Percentiles rank a stretch among this genome's conserved stretches.
These are phyloP conservation scores for Aspergillus eucalypticola DNA, from an alignment of 2,329 filamentous ascomycete genomes.

Conservation along the genomic window DNA sequence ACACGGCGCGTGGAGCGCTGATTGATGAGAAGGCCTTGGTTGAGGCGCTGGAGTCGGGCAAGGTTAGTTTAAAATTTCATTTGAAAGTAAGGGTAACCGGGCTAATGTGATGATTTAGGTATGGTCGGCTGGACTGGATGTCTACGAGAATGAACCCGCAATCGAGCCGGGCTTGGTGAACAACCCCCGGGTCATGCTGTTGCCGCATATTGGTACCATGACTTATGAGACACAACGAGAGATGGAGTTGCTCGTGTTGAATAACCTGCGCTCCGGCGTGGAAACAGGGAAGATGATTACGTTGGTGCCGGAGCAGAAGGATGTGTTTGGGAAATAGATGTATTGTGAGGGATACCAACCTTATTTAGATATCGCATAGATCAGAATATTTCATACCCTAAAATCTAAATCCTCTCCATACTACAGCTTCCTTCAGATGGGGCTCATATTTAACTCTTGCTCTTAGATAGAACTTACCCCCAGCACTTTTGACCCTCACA, in stretches of 20 bases:
- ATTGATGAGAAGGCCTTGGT: conserved; percentile 52
- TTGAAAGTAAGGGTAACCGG: background rate
- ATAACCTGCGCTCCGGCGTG: conserved; percentile 59
- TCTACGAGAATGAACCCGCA: conserved; percentile 50
- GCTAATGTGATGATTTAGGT: conserved; percentile 29
- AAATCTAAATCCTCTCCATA: too few species aligned
- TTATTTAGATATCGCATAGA: background rate
- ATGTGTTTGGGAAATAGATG: conserved; percentile 19
- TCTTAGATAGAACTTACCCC: too few species aligned
- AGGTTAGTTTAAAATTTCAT: conserved; percentile 33
- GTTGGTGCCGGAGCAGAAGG: conserved; percentile 62
- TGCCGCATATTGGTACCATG: conserved; percentile 62
- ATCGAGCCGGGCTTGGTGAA: conserved; percentile 50
- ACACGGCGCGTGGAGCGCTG: conserved; percentile 47
- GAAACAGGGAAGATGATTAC: conserved; percentile 60
- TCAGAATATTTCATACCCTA: background rate
- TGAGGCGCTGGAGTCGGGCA: conserved; percentile 45
- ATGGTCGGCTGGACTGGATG: conserved; percentile 47
- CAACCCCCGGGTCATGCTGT: conserved; percentile 51
- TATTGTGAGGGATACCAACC: background rate
- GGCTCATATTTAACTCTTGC: too few species aligned
- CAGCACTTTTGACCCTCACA: too few species aligned
- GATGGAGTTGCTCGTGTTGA: conserved; percentile 61
- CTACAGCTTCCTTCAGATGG: too few species aligned
- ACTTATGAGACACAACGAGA: conserved; percentile 63